Evolutionary conservation across 768 basidiomycete genomes (phyloP).

Genomic region (Boletus pseudopeckii): DNA sequence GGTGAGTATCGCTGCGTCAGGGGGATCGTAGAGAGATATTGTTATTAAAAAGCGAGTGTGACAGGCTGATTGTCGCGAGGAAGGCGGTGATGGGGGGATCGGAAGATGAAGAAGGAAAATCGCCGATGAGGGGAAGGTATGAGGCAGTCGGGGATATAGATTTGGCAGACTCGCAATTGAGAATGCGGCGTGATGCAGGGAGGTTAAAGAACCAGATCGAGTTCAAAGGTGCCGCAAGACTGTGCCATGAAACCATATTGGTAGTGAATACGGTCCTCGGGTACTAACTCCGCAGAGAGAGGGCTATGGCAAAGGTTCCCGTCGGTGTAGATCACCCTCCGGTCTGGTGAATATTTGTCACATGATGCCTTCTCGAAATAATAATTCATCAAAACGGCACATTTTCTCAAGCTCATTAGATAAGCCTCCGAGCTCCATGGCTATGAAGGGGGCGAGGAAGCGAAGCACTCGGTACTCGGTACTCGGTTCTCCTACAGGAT

Average conservation of each 20-base stretch:
- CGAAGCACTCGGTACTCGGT: too few species aligned
- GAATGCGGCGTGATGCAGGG: conserved; percentile 31
- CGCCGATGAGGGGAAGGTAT: conserved; percentile 21
- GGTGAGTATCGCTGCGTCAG: conserved; percentile 20
- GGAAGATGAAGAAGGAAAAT: conserved; percentile 26
- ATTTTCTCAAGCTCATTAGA: conserved; percentile 26
- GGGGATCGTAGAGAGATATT: conserved; percentile 23
- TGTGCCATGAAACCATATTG: conserved; percentile 32
- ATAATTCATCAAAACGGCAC: too few species aligned
- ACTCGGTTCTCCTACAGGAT: too few species aligned
- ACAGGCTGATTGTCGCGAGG: conserved; percentile 18
- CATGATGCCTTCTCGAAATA: too few species aligned
- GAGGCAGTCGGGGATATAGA: conserved; percentile 30
- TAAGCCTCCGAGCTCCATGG: conserved; percentile 32
- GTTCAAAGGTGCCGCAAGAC: conserved; percentile 28
- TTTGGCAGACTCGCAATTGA: conserved; percentile 25
- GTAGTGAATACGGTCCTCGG: conserved; percentile 30
- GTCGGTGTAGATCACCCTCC: conserved; percentile 23
- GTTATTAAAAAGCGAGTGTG: conserved; percentile 24
- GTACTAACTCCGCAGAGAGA: conserved; percentile 35
- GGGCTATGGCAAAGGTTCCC: conserved; percentile 21
- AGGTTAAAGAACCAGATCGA: conserved; percentile 29
- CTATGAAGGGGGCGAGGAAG: conserved; percentile 5
- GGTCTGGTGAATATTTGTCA: too few species aligned
- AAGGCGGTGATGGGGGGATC: conserved; percentile 28